Base-by-base conservation (phyloP, 495 filamentous ascomycete species). In the Staphylotrichum tortipilum region DNA sequence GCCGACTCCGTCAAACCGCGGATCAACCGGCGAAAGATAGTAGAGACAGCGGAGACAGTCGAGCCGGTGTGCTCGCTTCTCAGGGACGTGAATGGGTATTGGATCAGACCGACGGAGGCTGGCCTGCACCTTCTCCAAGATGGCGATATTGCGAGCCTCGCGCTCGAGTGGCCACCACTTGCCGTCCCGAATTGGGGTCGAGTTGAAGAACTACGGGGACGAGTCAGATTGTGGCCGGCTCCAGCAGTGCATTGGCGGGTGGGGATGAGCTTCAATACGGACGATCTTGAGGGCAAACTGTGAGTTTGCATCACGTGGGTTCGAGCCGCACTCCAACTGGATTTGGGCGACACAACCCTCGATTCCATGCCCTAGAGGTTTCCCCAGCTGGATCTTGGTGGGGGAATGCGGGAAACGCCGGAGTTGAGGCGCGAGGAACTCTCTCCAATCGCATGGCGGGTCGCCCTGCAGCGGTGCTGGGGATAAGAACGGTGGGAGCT, bases 91-190 rank as follows among this genome's bases (percentile, higher is more conserved):
- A 8, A 50, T 15, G 7, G 37, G 28, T 5, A 14, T 14, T 8
- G 47, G 47, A 21, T 28, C 26, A 5, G 47, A 43, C 37, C 31
- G 37, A 11, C 47, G 47, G 17, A 49, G 24, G n/a, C 47, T 37
- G n/a, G 49, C 24, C 29, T 37, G 40, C 2, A 52, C 34, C 28
- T 52, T 52, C 4, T 52, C 49, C 0, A 46, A 24, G 12, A 52
- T 26, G n/a, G 49, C 49, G 5, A 40, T 35, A 15, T 36, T 46
- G 17, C 49, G 42, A 6, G 42, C 49, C 24, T 52, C 49, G 15
- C 31, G 49, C 42, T 52, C 49, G 5, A 52, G 24, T 1, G 49
- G 33, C 49, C 49, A 52, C 31, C 33, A 47, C 2, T 11, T n/a
- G n/a, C n/a, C 31, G 10, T 26, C 14, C 19, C 15, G 30, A 14